Conservation (phyloP, 768 basidiomycete species). For the Rhizopogon vinicolor region DNA sequence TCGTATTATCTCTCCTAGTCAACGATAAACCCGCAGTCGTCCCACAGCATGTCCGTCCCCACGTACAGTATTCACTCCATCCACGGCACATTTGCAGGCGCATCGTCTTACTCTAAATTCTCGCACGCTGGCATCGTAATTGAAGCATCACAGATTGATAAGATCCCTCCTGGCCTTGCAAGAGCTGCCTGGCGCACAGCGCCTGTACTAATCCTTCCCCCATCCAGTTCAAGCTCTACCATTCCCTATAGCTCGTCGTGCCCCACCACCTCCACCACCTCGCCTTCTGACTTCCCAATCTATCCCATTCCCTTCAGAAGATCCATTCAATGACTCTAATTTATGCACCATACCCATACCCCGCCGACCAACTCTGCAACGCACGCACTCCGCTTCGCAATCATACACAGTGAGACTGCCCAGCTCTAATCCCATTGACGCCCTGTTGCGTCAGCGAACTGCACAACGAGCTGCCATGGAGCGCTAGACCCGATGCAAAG, state of each 20-base stretch:
- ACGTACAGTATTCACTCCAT: slow-evolving; percentile 26
- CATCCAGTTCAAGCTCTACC: not conserved
- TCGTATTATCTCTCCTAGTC: slow-evolving; percentile 2
- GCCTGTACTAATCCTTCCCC: slow-evolving; percentile 9
- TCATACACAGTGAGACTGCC: slow-evolving; percentile 18
- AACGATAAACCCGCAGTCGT: not conserved
- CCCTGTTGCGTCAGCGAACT: slow-evolving; percentile 25
- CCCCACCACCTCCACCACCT: slow-evolving; percentile 2
- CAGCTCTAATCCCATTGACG: slow-evolving; percentile 17
- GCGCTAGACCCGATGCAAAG: slow-evolving; percentile 39
- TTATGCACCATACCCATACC: slow-evolving; percentile 8
- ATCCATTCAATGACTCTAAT: slow-evolving; percentile 23
- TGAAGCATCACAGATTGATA: slow-evolving; percentile 10
- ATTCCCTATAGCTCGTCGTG: slow-evolving; percentile 9
- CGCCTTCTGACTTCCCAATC: slow-evolving; percentile 15
- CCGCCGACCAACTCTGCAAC: slow-evolving; percentile 13
- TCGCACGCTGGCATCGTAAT: slow-evolving; percentile 24
- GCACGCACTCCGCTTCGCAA: slow-evolving; percentile 21
- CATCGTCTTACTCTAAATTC: slow-evolving; percentile 16
- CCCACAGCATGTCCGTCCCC: slow-evolving; percentile 15
- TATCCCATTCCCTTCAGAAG: slow-evolving; percentile 16
- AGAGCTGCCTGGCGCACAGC: slow-evolving; percentile 23
- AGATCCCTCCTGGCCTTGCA: slow-evolving; percentile 16
- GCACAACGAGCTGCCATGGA: slow-evolving; percentile 29
- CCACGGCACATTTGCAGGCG: slow-evolving; percentile 27